Base-by-base conservation (phyloP, 1,139 yeast genomes). In the Blastobotrys elegans region DNA sequence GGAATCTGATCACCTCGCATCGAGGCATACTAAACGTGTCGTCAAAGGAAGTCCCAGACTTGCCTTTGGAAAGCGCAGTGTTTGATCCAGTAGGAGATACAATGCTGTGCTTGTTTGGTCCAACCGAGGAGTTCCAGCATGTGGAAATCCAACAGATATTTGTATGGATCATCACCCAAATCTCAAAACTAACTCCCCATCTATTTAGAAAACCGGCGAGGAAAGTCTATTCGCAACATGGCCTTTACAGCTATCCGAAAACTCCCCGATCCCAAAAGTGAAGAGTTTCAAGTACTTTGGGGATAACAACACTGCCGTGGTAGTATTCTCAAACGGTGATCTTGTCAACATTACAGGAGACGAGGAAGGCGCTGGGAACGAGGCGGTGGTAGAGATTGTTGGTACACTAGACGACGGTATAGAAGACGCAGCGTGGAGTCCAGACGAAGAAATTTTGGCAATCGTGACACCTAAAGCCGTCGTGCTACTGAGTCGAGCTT, bases 381-480 rank as follows among this genome's bases (percentile, higher is more conserved):
- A 61, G 16, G 54, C 63, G 1, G 59, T 61, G 1, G 72, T 77
- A 1, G 82, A 82, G 60, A 82, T 90, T 49, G 92, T 85, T 6
- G 97, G 97, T 0, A 76, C 90, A 20, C 81, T 92, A 29, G 97
- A 89, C 58, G 78, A 74, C 35, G 94, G 92, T 0, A 70, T 90
- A 14, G 62, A 68, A 34, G 82, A 88, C 18, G 94, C 96, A 0
- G 61, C 69, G 39, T 94, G 98, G 98, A 84, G 96, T 7, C 83
- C 85, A 3, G 97, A 92, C 63, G 96, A 90, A 60, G 97, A 92
- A 62, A 77, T 89, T 0, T 69, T 92, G 51, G 79, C 83, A 1
- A 58, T 94, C 17, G 76, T 84, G n/a, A 63, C 69, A 0, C 48
- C 92, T 1, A 71, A 65, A 13, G 84, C 84, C 34, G 68, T 88